A percentile compares a stretch with the other conserved stretches of the same genome.
Conservation (phyloP, 768 basidiomycete species). For the Mycena sanguinolenta region DNA sequence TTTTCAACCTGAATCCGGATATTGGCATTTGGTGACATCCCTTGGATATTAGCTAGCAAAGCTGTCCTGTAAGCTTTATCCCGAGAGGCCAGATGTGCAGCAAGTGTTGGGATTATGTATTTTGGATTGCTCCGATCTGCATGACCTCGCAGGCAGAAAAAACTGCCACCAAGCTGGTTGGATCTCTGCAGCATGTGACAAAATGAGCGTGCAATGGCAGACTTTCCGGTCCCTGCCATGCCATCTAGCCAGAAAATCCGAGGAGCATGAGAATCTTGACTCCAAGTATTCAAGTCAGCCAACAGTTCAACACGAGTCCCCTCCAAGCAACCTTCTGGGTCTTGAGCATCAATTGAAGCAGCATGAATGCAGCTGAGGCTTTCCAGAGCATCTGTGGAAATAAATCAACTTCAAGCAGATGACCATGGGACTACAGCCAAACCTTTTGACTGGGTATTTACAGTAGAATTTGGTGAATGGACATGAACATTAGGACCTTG, state of each 20-base stretch:
- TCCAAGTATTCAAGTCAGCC: conserved; percentile 3
- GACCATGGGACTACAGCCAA: neutral
- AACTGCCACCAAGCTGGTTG: conserved; percentile 10
- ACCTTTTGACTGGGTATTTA: neutral
- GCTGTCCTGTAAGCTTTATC: neutral
- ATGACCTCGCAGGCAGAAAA: conserved; percentile 14
- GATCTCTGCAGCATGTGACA: neutral
- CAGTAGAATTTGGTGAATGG: neutral
- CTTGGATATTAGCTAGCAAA: neutral
- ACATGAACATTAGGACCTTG: neutral
- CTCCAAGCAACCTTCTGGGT: conserved; percentile 11
- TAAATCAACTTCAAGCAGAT: neutral
- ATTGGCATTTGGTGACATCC: conserved; percentile 4
- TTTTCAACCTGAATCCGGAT: conserved; percentile 5
- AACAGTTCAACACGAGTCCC: conserved; percentile 9
- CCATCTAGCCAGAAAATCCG: conserved; percentile 11
- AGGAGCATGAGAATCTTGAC: conserved; percentile 1
- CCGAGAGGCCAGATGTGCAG: neutral
- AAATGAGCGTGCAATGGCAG: conserved; percentile 7
- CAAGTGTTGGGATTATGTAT: neutral
- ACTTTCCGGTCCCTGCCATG: no score
- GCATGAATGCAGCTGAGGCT: conserved; percentile 4
- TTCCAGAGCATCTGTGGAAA: conserved; percentile 9
- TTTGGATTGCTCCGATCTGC: conserved; percentile 1
- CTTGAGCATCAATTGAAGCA: neutral